Evolutionary conservation across 192 early-diverging fungal species (phyloP).

Genomic region (Coemansia sp.): DNA sequence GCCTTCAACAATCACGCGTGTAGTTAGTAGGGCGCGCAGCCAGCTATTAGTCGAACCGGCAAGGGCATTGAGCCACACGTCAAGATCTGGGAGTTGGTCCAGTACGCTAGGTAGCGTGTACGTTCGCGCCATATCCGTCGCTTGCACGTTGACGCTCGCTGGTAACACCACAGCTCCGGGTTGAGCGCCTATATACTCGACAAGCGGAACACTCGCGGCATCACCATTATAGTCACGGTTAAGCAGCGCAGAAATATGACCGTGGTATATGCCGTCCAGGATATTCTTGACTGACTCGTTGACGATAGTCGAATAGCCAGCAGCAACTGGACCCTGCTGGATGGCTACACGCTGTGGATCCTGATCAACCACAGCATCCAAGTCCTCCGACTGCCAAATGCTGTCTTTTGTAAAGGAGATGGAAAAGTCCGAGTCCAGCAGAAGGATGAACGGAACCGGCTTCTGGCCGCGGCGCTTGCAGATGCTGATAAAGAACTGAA

Average conservation of each 20-base stretch:
- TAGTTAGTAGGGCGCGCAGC: constrained; percentile 79
- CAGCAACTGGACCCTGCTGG: constrained; percentile 89
- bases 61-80: constrained; percentile 66
- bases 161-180: background rate
- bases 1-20: constrained; percentile 73
- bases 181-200: constrained; percentile 65
- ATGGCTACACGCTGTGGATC: constrained; percentile 83
- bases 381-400: constrained; percentile 86
- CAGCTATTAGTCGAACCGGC: constrained; percentile 70
- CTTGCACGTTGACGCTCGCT: background rate
- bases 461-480: constrained; percentile 62
- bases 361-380: constrained; percentile 78
- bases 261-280: constrained; percentile 78
- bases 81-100: constrained; percentile 7
- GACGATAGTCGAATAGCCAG: constrained; percentile 66
- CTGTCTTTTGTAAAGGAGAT: constrained; percentile 91
- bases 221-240: constrained; percentile 67
- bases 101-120: background rate
- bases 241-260: constrained; percentile 76
- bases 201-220: constrained; percentile 62
- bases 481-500: constrained; percentile 44
- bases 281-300: constrained; percentile 88
- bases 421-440: constrained; percentile 88
- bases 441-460: constrained; percentile 89
- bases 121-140: background rate